These are phyloP conservation scores for Penicillium sp. DNA, from an alignment of 2,329 filamentous ascomycete species.

Conservation along the genomic window DNA sequence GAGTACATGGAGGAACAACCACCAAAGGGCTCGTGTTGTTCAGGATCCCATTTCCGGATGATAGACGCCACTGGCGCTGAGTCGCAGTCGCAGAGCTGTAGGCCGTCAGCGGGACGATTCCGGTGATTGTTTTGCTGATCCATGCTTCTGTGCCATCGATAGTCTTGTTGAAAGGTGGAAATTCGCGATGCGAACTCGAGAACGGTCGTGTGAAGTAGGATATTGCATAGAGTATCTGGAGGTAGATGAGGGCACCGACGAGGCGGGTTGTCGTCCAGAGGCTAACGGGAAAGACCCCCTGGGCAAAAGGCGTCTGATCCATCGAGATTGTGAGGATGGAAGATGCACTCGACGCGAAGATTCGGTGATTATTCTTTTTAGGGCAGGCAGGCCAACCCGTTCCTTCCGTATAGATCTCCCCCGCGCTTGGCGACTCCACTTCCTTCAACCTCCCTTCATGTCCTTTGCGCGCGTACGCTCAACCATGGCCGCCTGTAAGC, in stretches of 20 bases:
- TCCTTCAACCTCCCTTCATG: background rate
- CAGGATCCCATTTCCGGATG: background rate
- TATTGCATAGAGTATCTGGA: slow-evolving; percentile 29
- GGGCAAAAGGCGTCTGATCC: background rate
- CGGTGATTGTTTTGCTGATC: slow-evolving; percentile 23
- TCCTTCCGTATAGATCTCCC: slow-evolving; percentile 4
- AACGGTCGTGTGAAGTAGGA: slow-evolving; percentile 18
- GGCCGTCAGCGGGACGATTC: slow-evolving; percentile 17
- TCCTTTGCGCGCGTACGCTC: background rate
- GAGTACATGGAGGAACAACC: background rate
- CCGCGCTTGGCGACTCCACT: slow-evolving; percentile 3
- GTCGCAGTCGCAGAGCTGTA: slow-evolving; percentile 16
- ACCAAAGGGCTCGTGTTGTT: background rate
- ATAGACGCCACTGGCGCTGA: slow-evolving; percentile 1
- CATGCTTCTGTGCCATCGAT: slow-evolving; percentile 26
- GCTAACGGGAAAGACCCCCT: slow-evolving; percentile 14
- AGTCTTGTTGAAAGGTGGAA: slow-evolving; percentile 13
- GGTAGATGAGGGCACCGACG: slow-evolving; percentile 20
- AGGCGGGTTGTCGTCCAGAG: slow-evolving; percentile 19
- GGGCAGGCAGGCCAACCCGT: background rate
- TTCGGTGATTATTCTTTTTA: background rate
- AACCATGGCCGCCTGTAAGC: slow-evolving; percentile 26
- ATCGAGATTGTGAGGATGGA: background rate
- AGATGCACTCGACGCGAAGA: background rate
- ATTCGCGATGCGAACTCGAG: slow-evolving; percentile 10